Evolutionary conservation across 2,329 filamentous ascomycete genomes (phyloP), one percentile per base, ranked within the genome.

Genomic region (Orbilia brochopaga): DNA sequence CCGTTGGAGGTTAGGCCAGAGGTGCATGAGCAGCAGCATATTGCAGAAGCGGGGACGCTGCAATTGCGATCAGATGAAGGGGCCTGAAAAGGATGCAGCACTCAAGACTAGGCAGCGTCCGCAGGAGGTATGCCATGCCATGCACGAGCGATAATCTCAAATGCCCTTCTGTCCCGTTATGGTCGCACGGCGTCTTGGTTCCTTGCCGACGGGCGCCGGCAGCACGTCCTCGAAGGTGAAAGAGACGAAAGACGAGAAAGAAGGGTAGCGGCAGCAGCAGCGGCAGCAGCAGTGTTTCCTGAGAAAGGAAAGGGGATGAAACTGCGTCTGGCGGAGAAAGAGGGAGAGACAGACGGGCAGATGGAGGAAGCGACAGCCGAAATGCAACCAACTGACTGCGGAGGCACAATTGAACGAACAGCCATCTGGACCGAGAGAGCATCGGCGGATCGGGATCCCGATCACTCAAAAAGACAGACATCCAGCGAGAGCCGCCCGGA

Each of bases 21-120:
- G 56, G 50, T 13, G 37, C 37, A 42, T 61, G 21, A 40, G 27
- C 17, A 2, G 53, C 61, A 23, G 53, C 53, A 53, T 58, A 64
- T 59, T 46, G 65, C 65, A 63, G 65, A 54, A 63, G 59, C 59
- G 59, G 66, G 59, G 59, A 63, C 46, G 50, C 46, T 44, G 50
- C 58, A 54, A 51, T 24, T 32, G 40, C 19, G 55, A 42, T 19
- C 17, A 23, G 27, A 54, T 15, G 17, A 32, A 54, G 51, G 24
- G 24, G 27, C n/a, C 4, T 44, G 35, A 44, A 37, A 23, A 51
- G 19, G 50, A 69, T 46, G 62, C 57, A 69, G 61, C 65, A 58
- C 46, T 62, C 53, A 52, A n/a, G 57, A 69, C 65, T 69, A 32
- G 27, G 27, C 27, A 32, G 27, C 27, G 27, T 32, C 8, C 27